phyloP scores from a whole-genome alignment of 495 filamentous ascomycete species.

The Gamarada debralockiae region DNA sequence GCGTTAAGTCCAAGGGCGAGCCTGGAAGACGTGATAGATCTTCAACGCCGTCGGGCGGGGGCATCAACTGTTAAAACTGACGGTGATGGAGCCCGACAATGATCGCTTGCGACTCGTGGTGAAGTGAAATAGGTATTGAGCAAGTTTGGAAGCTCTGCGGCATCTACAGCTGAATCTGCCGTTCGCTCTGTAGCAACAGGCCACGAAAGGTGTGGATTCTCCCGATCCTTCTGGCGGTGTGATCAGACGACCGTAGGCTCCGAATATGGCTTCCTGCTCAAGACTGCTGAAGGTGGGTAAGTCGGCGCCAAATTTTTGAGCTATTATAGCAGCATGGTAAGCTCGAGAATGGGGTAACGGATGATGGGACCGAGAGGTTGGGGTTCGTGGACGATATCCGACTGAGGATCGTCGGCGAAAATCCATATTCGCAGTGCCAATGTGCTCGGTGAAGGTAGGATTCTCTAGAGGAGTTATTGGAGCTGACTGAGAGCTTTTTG shows the following conservation, averaged over 20 bases:
- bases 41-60: not conserved
- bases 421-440: not conserved
- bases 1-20: slow-evolving; percentile 5
- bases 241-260: not conserved
- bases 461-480: no score
- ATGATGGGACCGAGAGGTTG: not conserved
- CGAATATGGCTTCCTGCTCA: not conserved
- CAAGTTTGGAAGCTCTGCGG: not conserved
- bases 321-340: no score
- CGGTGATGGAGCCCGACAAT: not conserved
- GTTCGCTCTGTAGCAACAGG: not conserved
- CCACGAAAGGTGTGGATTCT: not conserved
- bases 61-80: not conserved
- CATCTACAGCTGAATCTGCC: not conserved
- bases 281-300: no score
- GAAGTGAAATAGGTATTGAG: not conserved
- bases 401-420: not conserved
- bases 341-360: not conserved
- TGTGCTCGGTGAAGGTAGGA: no score
- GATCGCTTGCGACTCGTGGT: not conserved
- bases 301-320: no score
- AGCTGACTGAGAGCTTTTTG: no score
- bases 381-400: not conserved
- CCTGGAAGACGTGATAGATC: slow-evolving; percentile 4
- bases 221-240: not conserved